Percentiles rank a stretch among this genome's conserved stretches.
These are phyloP conservation scores for Fistulifera solaris DNA, from an alignment of 108 stramenopile species.

Conservation along the genomic window DNA sequence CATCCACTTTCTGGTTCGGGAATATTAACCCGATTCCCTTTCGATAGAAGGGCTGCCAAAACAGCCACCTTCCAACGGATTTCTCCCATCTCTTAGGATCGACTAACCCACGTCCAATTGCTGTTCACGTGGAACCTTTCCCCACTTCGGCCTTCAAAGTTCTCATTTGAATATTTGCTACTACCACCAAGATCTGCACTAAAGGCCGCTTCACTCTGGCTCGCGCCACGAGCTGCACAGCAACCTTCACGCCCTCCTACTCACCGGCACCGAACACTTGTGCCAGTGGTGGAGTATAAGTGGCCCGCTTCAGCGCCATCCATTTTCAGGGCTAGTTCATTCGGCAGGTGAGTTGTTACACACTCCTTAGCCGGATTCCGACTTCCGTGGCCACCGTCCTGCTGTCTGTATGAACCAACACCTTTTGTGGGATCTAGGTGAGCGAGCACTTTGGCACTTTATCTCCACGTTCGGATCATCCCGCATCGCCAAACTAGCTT, in stretches of 20 bases:
- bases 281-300: conserved; percentile 78
- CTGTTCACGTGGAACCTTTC: conserved; percentile 88
- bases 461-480: conserved; percentile 95
- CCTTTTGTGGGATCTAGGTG: conserved; percentile 97
- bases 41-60: conserved; percentile 79
- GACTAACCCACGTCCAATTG: conserved; percentile 88
- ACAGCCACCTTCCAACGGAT: conserved; percentile 74
- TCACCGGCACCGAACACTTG: conserved; percentile 59
- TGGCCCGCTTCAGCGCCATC: conserved; percentile 93
- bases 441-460: conserved; percentile 94
- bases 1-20: conserved; percentile 89
- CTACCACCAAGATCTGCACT: conserved; percentile 96
- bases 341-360: conserved; percentile 88
- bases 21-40: conserved; percentile 93
- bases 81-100: conserved; percentile 89
- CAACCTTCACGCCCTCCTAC: conserved; percentile 87
- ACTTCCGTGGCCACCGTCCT: conserved; percentile 98
- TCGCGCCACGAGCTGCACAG: conserved; percentile 82
- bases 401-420: conserved; percentile 97
- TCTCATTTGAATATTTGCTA: conserved; percentile 97
- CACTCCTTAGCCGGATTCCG: conserved; percentile 87
- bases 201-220: conserved; percentile 87
- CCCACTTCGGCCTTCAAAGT: conserved; percentile 87
- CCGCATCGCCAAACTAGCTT: conserved; percentile 97
- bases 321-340: conserved; percentile 93